These are phyloP conservation scores for Metschnikowia colocasiae DNA, from an alignment of 805 yeast species.

Conservation along the genomic window DNA sequence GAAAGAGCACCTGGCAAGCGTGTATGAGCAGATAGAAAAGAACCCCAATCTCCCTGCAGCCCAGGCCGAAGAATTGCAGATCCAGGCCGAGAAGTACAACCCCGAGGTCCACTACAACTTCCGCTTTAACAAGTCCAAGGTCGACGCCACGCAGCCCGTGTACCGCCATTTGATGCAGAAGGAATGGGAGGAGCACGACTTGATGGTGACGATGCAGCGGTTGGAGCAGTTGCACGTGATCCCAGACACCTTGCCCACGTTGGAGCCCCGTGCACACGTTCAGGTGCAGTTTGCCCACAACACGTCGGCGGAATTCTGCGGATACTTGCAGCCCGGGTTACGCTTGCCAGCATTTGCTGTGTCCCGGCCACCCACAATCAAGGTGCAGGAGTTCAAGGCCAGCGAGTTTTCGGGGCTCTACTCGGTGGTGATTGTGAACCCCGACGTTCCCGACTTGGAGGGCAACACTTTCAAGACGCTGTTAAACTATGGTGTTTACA, in stretches of 20 bases:
- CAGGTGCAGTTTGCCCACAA: constrained; percentile 71
- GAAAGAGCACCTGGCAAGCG: constrained; percentile 42
- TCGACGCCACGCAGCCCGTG: constrained; percentile 76
- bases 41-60: constrained; percentile 18
- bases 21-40: constrained; percentile 34
- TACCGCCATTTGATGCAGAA: constrained; percentile 64
- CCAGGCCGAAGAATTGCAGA: constrained; percentile 30
- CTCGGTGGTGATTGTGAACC: constrained; percentile 80
- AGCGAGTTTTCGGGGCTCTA: constrained; percentile 48
- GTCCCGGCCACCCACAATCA: constrained; percentile 69
- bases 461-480: constrained; percentile 67
- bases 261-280: constrained; percentile 76
- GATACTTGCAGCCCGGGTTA: constrained; percentile 78
- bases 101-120: constrained; percentile 83
- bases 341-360: constrained; percentile 71
- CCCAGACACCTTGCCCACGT: constrained; percentile 91
- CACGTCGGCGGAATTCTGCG: constrained; percentile 47
- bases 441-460: constrained; percentile 80
- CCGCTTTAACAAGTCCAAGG: constrained; percentile 38
- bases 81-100: constrained; percentile 67
- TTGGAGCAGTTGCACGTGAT: constrained; percentile 78
- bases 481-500: constrained; percentile 72
- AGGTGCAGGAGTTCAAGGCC: constrained; percentile 64
- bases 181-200: constrained; percentile 68
- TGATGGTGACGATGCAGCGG: constrained; percentile 87